Base-by-base conservation (phyloP, 1,284 basidiomycete species). In the Calocybe gambosa region DNA sequence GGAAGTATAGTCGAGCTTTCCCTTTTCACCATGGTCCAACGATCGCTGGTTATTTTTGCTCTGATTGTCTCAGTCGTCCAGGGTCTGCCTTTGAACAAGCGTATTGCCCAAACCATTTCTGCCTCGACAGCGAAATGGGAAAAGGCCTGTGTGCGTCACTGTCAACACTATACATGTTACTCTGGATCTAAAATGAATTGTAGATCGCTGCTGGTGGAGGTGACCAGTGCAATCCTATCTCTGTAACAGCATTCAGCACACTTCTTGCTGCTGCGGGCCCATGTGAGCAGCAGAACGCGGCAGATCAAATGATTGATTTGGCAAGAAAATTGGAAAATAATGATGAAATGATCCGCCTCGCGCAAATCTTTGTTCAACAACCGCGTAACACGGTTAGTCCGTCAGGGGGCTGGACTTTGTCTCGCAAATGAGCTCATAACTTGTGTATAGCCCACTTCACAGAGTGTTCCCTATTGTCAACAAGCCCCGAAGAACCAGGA, bases 271-370 rank as follows among this genome's bases (percentile, higher is more conserved):
- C 66, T 1, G 67, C 73, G 0, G 72, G 67, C 12, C 59, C 65
- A 35, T 80, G 78, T 53, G 76, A 71, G 18, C 77, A 80, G 57
- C 78, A 80, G 55, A 58, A 79, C 51, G 64, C 68, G 18, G 77
- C 74, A 8, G 77, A 80, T 56, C 52, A 58, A 19, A 79, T 79
- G 77, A 67, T 80, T 49, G 67, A 74, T 49, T 66, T 80, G 29
- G 76, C 76, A 26, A 77, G 76, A 56, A 56, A 63, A 13, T 67
- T 79, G 41, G 69, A 70, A 50, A 75, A 65, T 53, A 60, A 74
- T 51, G 43, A 68, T 1, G 60, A 71, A 29, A 77, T 78, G 75
- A 75, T 80, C 62, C 59, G 53, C 41, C 59, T 75, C 37, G 62
- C 77, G 0, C 75, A 78, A 58, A 66, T 78, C 41, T 80, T 76